Evolutionary conservation across 192 early-diverging fungal genomes (phyloP).

Genomic region (Podila minutissima): DNA sequence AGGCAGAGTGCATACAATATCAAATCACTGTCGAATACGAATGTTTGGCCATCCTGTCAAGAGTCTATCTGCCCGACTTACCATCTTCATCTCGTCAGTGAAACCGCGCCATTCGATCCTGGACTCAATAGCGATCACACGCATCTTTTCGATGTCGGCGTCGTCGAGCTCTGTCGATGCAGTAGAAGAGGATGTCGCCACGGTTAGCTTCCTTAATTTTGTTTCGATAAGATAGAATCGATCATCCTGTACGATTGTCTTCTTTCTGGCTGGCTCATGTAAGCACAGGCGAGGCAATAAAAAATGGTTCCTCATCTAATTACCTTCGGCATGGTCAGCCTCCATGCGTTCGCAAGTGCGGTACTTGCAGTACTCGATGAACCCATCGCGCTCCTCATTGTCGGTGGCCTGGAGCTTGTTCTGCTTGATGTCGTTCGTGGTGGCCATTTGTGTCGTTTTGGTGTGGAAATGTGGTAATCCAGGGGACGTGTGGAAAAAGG

Average conservation of each 20-base stretch:
- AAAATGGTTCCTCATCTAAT: background rate
- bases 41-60: background rate
- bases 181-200: background rate
- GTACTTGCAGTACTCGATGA: constrained; percentile 50
- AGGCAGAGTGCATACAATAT: background rate
- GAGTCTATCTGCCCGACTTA: background rate
- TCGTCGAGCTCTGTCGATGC: constrained; percentile 19
- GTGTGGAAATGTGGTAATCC: too few species aligned
- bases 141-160: constrained; percentile 29
- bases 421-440: constrained; percentile 1
- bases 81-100: constrained; percentile 50
- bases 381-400: constrained; percentile 47
- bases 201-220: background rate
- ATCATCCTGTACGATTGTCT: too few species aligned
- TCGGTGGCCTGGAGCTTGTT: constrained; percentile 28
- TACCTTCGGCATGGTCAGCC: constrained; percentile 40
- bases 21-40: background rate
- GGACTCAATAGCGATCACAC: constrained; percentile 48
- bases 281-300: background rate
- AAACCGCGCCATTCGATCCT: constrained; percentile 52
- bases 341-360: constrained; percentile 49
- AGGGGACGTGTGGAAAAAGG: too few species aligned
- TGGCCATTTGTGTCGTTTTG: constrained; percentile 11
- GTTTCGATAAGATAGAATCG: too few species aligned
- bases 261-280: too few species aligned